Evolutionary conservation across 177 flowering plant species (phyloP), one percentile per base, ranked within the genome.

Genomic region (Vitis hybrid): DNA sequence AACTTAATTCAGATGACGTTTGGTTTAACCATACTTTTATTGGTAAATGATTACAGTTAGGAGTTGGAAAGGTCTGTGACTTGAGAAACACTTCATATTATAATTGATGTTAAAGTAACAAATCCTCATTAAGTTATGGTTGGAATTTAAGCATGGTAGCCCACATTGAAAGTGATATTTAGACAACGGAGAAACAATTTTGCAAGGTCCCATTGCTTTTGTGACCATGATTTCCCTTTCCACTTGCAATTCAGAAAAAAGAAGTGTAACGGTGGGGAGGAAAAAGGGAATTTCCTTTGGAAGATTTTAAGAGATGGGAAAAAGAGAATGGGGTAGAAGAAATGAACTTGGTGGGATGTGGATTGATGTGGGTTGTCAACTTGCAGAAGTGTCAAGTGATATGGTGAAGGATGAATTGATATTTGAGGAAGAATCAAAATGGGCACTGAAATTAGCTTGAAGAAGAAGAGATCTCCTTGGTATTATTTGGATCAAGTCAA

Each of bases 61-160:
- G 60, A 67, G n/a, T 40, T 18, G 3, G 52, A 63, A 66, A 55
- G 56, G 60, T 55, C 21, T 55, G 10, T 54, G 34, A 11, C 69
- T 55, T 66, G 57, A 66, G 26, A 55, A 32, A 66, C 69, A 66
- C 51, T 66, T 55, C 60, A 13, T 55, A 17, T 30, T 66, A 45
- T 52, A 50, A 14, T 65, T 13, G 14, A 62, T 14, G 19, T 15
- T 50, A 64, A 64, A 51, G 55, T 64, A 50, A 50, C 34, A 64
- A 21, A 50, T 6, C 56, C 56, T 10, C 66, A 13, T 50, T 48
- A 64, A 50, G 67, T 21, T 14, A 21, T 64, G 67, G 21, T 64
- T 64, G 56, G 54, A 64, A 50, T n/a, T 50, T 51, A 21, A 48
- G 66, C 21, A 63, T 63, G 30, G 56, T 50, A 19, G 56, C 67